Base-by-base conservation (phyloP, 2,329 filamentous ascomycete genomes). In the Taxawa tesnikishii region DNA sequence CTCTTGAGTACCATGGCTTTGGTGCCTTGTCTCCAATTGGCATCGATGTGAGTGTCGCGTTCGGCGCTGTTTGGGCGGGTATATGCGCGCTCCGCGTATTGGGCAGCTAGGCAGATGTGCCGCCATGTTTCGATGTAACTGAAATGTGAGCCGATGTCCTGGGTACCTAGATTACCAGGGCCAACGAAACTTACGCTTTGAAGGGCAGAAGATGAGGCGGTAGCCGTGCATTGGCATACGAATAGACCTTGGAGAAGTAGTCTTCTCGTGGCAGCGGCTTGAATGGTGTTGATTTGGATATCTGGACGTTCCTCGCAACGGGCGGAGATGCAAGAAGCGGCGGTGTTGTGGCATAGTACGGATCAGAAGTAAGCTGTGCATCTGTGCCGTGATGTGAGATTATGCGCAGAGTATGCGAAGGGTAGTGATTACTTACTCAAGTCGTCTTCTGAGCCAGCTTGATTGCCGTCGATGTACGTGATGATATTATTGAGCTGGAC, bases 1-100 rank as follows among this genome's bases (percentile, higher is more conserved):
- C 79, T 83, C 49, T 87, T 88, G 49, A 92, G 76, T 11, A 82
- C 75, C 77, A 88, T 88, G 15, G 83, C 79, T 51, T 87, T 88
- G 1, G 82, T 80, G n/a, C 82, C 82, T 3, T 70, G 66, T 13
- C 67, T 66, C 68, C 76, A 81, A 51, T 85, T 74, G 3, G 80
- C 73, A 21, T 75, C 67, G 21, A 90, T 67, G 43, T 82, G 79
- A 2, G 76, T 67, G 43, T 82, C 73, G 9, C 67, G 65, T 53
- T 85, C 79, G 14, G 65, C 60, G 1, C 70, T 69, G 0, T 60
- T 58, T 0, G 82, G 75, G 21, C 68, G 67, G 26, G 70, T 66
- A 52, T 93, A 93, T 3, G 82, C 83, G 21, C 71, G 67, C 39
- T 79, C 71, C 0, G 83, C 82, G 51, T 84, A 87, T 38, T 78